Conservation (phyloP, 768 basidiomycete species). For the Pisolithus tinctorius region DNA sequence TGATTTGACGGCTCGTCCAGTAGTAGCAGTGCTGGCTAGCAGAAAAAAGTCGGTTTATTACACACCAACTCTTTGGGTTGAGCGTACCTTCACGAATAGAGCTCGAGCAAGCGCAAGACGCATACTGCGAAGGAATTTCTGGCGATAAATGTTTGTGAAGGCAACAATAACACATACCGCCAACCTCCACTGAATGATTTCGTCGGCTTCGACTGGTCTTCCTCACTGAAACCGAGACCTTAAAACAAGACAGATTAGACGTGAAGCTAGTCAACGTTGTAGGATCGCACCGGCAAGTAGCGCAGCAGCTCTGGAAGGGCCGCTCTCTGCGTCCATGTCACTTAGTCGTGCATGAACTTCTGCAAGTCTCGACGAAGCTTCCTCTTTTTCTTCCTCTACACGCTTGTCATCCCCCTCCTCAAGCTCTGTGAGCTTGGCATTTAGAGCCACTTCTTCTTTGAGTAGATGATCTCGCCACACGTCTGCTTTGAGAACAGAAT, state of each 20-base stretch:
- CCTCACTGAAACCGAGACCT: constrained; percentile 90
- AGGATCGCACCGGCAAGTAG: constrained; percentile 65
- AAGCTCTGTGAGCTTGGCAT: constrained; percentile 62
- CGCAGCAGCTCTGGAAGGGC: constrained; percentile 87
- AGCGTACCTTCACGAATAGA: constrained; percentile 81
- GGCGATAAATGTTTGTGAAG: not conserved
- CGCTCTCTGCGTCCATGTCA: constrained; percentile 99
- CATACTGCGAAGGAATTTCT: constrained; percentile 52
- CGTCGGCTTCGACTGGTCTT: constrained; percentile 78
- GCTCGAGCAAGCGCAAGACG: constrained; percentile 92
- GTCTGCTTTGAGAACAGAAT: constrained; percentile 98
- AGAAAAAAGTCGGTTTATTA: constrained; percentile 4
- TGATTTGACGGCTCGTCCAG: constrained; percentile 97
- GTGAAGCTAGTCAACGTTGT: not conserved
- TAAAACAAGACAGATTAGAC: not conserved
- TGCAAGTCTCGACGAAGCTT: constrained; percentile 69
- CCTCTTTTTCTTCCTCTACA: constrained; percentile 81
- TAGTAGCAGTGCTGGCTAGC: constrained; percentile 66
- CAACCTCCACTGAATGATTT: constrained; percentile 94
- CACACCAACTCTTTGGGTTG: not conserved
- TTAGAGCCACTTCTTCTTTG: constrained; percentile 75
- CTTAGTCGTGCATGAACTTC: constrained; percentile 87
- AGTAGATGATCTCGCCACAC: constrained; percentile 94
- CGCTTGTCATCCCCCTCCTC: constrained; percentile 79
- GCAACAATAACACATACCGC: constrained; percentile 42